phyloP scores from a whole-genome alignment of 306 rosid species.

The Vigna hirtella region DNA sequence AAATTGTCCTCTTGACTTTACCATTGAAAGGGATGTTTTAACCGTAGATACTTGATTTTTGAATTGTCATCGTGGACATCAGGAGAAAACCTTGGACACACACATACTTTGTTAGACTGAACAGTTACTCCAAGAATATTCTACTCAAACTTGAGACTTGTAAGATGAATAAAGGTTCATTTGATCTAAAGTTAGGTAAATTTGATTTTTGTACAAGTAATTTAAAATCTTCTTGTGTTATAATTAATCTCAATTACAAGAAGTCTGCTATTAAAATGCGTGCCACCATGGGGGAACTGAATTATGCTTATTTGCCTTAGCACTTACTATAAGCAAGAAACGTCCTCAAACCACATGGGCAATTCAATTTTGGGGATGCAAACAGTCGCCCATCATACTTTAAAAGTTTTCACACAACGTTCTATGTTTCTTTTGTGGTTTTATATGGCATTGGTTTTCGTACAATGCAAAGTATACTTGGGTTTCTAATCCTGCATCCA shows the following conservation, averaged over 20 bases:
- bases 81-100: constrained; percentile 2
- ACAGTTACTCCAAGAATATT: constrained; percentile 48
- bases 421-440: constrained; percentile 36
- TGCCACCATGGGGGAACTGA: constrained; percentile 1
- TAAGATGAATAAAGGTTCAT: constrained; percentile 16
- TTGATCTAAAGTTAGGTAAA: neutral
- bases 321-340: constrained; percentile 30
- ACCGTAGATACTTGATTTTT: constrained; percentile 15
- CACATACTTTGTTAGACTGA: constrained; percentile 24
- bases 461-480: constrained; percentile 31
- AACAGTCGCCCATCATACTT: constrained; percentile 36
- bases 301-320: neutral
- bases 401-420: constrained; percentile 27
- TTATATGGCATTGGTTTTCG: constrained; percentile 41
- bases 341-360: constrained; percentile 44
- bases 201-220: neutral
- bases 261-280: neutral
- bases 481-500: constrained; percentile 42
- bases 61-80: neutral
- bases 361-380: constrained; percentile 33
- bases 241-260: neutral
- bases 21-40: neutral
- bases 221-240: neutral
- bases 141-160: constrained; percentile 32
- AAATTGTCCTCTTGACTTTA: neutral